Conservation (phyloP, 2,329 filamentous ascomycete genomes). For the Teratosphaeria destructans region DNA sequence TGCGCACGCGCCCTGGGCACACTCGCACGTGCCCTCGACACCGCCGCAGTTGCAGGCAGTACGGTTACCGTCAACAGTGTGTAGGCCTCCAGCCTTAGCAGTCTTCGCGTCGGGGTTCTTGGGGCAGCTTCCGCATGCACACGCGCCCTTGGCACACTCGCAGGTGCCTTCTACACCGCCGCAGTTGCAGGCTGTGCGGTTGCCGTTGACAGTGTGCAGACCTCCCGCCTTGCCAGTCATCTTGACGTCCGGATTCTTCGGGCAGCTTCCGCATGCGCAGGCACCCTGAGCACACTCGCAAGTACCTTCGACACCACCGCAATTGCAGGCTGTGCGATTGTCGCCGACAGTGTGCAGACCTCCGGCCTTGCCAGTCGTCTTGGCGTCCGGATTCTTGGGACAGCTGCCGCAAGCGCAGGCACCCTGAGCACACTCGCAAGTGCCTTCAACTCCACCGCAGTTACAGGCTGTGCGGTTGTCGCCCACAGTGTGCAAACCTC, state of each 20-base stretch:
- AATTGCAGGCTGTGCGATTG: constrained; percentile 37
- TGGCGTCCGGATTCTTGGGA: constrained; percentile 35
- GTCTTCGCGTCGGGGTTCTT: constrained; percentile 39
- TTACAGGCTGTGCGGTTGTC: constrained; percentile 36
- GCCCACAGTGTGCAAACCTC: constrained; percentile 37
- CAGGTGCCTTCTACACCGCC: constrained; percentile 32
- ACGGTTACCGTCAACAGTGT: constrained; percentile 30
- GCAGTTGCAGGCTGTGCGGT: constrained; percentile 39
- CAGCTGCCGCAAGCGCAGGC: constrained; percentile 38
- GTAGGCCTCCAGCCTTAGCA: constrained; percentile 41
- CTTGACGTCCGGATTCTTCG: constrained; percentile 39
- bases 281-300: constrained; percentile 37
- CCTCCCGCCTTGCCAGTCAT: constrained; percentile 39
- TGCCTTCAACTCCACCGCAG: constrained; percentile 31
- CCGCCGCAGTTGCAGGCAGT: constrained; percentile 38
- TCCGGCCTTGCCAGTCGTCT: constrained; percentile 33
- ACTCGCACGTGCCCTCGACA: constrained; percentile 33
- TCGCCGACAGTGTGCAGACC: constrained; percentile 34
- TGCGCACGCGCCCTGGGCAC: constrained; percentile 35
- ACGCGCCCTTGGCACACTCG: constrained; percentile 35
- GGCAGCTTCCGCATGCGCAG: constrained; percentile 37
- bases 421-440: constrained; percentile 36
- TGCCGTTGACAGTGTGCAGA: constrained; percentile 29
- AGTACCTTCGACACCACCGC: constrained; percentile 30
- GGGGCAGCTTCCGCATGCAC: constrained; percentile 36